These are phyloP conservation scores for Imleria badia DNA, from an alignment of 768 basidiomycete species.

Conservation along the genomic window DNA sequence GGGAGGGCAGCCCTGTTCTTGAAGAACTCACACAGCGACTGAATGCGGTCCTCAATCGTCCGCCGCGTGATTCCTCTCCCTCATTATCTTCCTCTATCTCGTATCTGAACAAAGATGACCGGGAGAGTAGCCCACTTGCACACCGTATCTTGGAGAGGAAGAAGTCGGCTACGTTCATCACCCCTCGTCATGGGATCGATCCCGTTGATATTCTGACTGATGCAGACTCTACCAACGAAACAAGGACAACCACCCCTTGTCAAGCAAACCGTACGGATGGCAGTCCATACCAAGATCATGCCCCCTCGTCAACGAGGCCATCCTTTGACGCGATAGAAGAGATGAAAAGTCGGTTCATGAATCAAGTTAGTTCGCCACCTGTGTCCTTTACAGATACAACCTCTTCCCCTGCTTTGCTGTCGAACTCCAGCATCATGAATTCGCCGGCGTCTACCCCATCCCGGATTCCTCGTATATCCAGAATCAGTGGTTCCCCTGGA, in stretches of 20 bases:
- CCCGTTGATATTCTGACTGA: constrained; percentile 1
- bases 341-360: constrained; percentile 59
- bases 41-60: constrained; percentile 40
- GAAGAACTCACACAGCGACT: constrained; percentile 50
- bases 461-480: constrained; percentile 32
- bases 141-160: constrained; percentile 24
- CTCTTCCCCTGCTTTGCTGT: constrained; percentile 14
- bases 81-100: constrained; percentile 26
- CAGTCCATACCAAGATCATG: constrained; percentile 13
- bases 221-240: constrained; percentile 9
- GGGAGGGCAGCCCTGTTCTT: constrained; percentile 54
- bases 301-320: constrained; percentile 22
- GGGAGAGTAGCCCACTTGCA: constrained; percentile 29
- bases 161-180: constrained; percentile 12
- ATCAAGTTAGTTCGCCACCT: constrained; percentile 30
- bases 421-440: constrained; percentile 9
- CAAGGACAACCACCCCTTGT: constrained; percentile 10
- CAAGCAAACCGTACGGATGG: constrained; percentile 5
- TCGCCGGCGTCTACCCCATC: constrained; percentile 16
- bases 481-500: constrained; percentile 25
- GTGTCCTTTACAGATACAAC: constrained; percentile 16
- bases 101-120: constrained; percentile 14
- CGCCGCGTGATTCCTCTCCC: constrained; percentile 28
- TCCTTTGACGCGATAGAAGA: constrained; percentile 57
- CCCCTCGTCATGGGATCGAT: constrained; percentile 6